Evolutionary conservation across 2,329 filamentous ascomycete species (phyloP).

Genomic region (Ceratocystis smalleyi): DNA sequence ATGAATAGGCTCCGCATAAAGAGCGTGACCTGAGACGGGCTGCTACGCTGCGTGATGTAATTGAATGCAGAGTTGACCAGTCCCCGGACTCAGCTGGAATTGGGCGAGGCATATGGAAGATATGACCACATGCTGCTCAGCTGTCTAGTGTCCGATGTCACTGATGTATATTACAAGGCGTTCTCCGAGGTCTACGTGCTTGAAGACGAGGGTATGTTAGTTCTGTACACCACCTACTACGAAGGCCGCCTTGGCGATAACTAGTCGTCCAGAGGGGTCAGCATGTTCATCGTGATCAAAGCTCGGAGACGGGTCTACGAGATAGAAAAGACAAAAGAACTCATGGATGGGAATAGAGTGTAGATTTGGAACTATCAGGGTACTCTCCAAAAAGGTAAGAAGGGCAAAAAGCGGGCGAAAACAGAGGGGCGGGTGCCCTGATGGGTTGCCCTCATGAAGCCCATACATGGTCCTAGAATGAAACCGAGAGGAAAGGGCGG

Average conservation of each 20-base stretch:
- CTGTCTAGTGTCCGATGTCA: conserved; percentile 18
- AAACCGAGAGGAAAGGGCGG: neutral
- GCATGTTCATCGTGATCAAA: too few species aligned
- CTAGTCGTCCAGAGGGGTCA: neutral
- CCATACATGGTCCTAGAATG: neutral
- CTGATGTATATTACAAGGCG: conserved; percentile 11
- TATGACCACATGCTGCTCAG: conserved; percentile 19
- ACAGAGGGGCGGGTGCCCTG: neutral
- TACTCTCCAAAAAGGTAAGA: too few species aligned
- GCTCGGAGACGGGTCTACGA: too few species aligned
- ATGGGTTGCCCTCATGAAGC: neutral
- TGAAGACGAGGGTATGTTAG: conserved; percentile 14
- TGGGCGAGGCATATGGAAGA: conserved; percentile 15
- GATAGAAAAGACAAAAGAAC: too few species aligned
- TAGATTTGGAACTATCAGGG: too few species aligned
- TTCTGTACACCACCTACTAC: conserved; percentile 16
- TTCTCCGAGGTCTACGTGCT: conserved; percentile 15
- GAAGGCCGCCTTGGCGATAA: conserved; percentile 13
- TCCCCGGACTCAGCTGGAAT: conserved; percentile 16
- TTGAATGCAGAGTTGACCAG: conserved; percentile 16
- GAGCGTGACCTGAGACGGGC: conserved; percentile 9
- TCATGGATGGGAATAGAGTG: too few species aligned
- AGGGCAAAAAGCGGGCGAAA: too few species aligned
- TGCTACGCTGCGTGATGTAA: conserved; percentile 17
- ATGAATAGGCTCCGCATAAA: conserved; percentile 16